Percentiles rank a stretch among this genome's conserved stretches.
phyloP scores from a whole-genome alignment of 192 early-diverging fungal species.

The Gorgonomyces haynaldii region DNA sequence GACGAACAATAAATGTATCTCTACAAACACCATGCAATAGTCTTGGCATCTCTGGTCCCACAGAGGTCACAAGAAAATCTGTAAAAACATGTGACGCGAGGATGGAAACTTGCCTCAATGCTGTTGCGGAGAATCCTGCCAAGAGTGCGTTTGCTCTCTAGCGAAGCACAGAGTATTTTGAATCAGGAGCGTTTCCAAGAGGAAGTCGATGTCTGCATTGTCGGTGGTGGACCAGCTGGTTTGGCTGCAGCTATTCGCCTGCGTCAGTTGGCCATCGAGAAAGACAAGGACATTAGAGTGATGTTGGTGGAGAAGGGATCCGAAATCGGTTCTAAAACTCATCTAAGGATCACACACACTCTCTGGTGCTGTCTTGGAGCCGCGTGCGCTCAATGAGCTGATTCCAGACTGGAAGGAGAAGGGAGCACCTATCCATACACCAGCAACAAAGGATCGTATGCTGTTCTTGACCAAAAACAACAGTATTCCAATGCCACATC shows the following conservation, averaged over 20 bases:
- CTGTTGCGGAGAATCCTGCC: too few relatives aligned
- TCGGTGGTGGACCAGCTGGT: constrained; percentile 91
- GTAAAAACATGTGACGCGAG: too few relatives aligned
- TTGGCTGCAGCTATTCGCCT: constrained; percentile 90
- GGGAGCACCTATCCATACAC: constrained; percentile 83
- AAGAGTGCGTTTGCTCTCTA: not conserved
- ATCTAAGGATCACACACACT: constrained; percentile 75
- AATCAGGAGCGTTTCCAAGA: constrained; percentile 47
- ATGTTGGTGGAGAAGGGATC: constrained; percentile 88
- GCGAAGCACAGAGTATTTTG: constrained; percentile 21
- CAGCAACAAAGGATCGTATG: constrained; percentile 76
- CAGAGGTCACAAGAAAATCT: too few relatives aligned
- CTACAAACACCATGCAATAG: too few relatives aligned
- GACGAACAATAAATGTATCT: too few relatives aligned
- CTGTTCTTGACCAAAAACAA: constrained; percentile 63
- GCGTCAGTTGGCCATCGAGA: constrained; percentile 74
- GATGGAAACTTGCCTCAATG: too few relatives aligned
- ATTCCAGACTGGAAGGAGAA: constrained; percentile 97
- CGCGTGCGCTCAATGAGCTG: constrained; percentile 82
- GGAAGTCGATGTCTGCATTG: constrained; percentile 91
- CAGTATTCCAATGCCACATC: constrained; percentile 75
- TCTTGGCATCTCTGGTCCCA: too few relatives aligned
- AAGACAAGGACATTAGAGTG: constrained; percentile 77
- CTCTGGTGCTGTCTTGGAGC: constrained; percentile 90
- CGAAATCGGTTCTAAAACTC: constrained; percentile 57